These are phyloP conservation scores for Leccinum olivaceopallidum DNA, from an alignment of 768 basidiomycete species.

Conservation along the genomic window DNA sequence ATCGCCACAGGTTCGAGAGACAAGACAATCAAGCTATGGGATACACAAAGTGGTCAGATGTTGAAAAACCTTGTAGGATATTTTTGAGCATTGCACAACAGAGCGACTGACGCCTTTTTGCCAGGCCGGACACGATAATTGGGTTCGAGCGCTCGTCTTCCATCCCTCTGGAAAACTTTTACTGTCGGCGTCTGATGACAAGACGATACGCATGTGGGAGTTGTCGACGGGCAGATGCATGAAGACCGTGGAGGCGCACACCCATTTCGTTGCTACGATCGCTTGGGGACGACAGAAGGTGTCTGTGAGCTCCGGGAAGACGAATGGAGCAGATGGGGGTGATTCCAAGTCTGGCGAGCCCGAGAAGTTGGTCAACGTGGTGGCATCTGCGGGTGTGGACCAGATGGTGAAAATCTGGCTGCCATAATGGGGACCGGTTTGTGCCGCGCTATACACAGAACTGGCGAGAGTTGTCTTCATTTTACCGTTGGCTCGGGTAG, in stretches of 20 bases:
- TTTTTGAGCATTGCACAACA: neutral
- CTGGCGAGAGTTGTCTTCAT: slow-evolving; percentile 16
- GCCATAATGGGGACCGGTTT: slow-evolving; percentile 38
- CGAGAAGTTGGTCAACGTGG: slow-evolving; percentile 67
- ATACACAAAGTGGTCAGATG: slow-evolving; percentile 78
- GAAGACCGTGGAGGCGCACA: slow-evolving; percentile 86
- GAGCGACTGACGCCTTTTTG: slow-evolving; percentile 10
- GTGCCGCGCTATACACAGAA: slow-evolving; percentile 11
- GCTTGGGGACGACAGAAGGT: slow-evolving; percentile 71
- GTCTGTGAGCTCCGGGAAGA: slow-evolving; percentile 41
- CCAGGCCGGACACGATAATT: slow-evolving; percentile 83
- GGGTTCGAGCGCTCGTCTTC: slow-evolving; percentile 86
- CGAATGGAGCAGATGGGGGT: slow-evolving; percentile 38
- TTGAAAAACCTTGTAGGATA: slow-evolving; percentile 67
- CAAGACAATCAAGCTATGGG: slow-evolving; percentile 93
- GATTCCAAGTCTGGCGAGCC: slow-evolving; percentile 33
- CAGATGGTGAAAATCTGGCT: slow-evolving; percentile 67
- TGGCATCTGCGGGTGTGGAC: slow-evolving; percentile 69
- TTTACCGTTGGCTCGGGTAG: slow-evolving; percentile 22
- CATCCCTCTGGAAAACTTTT: slow-evolving; percentile 90
- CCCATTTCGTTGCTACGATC: slow-evolving; percentile 78
- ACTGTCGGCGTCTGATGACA: slow-evolving; percentile 91
- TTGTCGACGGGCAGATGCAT: slow-evolving; percentile 80
- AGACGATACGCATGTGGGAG: slow-evolving; percentile 91
- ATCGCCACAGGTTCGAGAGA: slow-evolving; percentile 86